These are phyloP conservation scores for Melastoma malabathricum DNA, from an alignment of 345 rosid species.

Conservation along the genomic window DNA sequence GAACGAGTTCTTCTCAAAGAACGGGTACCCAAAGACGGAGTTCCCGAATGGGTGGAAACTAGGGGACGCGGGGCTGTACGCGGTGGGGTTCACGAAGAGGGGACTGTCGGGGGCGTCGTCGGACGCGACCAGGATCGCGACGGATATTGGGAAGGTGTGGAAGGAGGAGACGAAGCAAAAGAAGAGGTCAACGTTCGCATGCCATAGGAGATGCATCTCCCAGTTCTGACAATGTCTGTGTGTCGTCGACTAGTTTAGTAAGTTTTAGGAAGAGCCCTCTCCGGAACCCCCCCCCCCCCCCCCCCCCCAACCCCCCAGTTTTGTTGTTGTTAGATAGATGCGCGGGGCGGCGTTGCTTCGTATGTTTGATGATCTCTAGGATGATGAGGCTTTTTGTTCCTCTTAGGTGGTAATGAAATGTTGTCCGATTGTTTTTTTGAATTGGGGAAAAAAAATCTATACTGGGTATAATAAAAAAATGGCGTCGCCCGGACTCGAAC, in stretches of 20 bases:
- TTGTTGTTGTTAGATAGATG: too few species aligned
- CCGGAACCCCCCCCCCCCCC: too few species aligned
- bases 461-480: too few species aligned
- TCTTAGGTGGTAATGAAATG: too few species aligned
- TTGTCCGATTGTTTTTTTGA: too few species aligned
- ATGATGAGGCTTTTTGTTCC: too few species aligned
- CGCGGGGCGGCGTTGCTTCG: too few species aligned
- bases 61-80: slow-evolving; percentile 74
- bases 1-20: slow-evolving; percentile 52
- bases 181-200: slow-evolving; percentile 25
- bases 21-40: slow-evolving; percentile 59
- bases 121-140: slow-evolving; percentile 58
- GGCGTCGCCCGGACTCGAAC: slow-evolving; percentile 92
- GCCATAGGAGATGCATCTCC: slow-evolving; percentile 2
- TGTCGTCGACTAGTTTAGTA: too few species aligned
- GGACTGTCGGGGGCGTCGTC: slow-evolving; percentile 76
- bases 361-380: too few species aligned
- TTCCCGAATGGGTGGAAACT: slow-evolving; percentile 91
- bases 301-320: too few species aligned
- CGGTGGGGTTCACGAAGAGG: slow-evolving; percentile 88
- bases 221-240: slow-evolving; percentile 17
- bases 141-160: slow-evolving; percentile 57
- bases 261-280: too few species aligned
- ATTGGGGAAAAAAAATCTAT: too few species aligned
- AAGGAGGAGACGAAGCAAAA: slow-evolving; percentile 65